Evolutionary conservation across 352 stramenopile species (phyloP).

Genomic region (Globisporangium lucens): DNA sequence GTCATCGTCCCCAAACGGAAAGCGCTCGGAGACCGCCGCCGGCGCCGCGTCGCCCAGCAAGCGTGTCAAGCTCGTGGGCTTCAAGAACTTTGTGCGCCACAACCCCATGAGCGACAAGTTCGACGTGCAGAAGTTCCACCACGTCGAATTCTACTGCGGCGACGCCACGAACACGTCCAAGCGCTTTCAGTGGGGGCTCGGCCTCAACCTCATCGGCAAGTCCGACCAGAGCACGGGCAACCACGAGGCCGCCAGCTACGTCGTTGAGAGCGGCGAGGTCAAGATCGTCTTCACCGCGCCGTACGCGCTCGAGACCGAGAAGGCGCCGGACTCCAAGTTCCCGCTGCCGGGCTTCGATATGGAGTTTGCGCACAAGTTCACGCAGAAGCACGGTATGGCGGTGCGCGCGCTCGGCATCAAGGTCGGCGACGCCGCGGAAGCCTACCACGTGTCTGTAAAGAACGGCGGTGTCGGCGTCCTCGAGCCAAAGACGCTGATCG

Average conservation of each 20-base stretch:
- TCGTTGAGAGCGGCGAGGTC: conserved; percentile 76
- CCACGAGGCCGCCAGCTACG: conserved; percentile 82
- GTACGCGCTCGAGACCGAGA: conserved; percentile 74
- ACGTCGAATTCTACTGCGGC: conserved; percentile 82
- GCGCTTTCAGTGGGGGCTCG: conserved; percentile 84
- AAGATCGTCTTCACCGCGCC: conserved; percentile 88
- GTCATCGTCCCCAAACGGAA: conserved; percentile 10
- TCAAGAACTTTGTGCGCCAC: conserved; percentile 72
- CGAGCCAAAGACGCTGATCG: conserved; percentile 50
- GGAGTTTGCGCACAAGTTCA: conserved; percentile 72
- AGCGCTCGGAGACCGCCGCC: conserved; percentile 5
- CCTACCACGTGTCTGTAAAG: conserved; percentile 77
- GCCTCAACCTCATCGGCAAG: conserved; percentile 79
- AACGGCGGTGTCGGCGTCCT: conserved; percentile 65
- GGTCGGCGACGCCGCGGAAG: conserved; percentile 68
- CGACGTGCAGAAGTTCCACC: conserved; percentile 76
- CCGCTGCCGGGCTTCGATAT: conserved; percentile 65
- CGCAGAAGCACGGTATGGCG: conserved; percentile 76
- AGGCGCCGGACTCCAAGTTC: conserved; percentile 41
- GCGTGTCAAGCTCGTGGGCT: conserved; percentile 65
- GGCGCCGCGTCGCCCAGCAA: conserved; percentile 25
- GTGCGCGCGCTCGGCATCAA: conserved; percentile 79
- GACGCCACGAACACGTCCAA: conserved; percentile 75
- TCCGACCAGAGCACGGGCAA: conserved; percentile 88
- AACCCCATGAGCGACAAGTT: conserved; percentile 79